These are phyloP conservation scores for Pythium monospermum DNA, from an alignment of 352 stramenopile species.

Conservation along the genomic window DNA sequence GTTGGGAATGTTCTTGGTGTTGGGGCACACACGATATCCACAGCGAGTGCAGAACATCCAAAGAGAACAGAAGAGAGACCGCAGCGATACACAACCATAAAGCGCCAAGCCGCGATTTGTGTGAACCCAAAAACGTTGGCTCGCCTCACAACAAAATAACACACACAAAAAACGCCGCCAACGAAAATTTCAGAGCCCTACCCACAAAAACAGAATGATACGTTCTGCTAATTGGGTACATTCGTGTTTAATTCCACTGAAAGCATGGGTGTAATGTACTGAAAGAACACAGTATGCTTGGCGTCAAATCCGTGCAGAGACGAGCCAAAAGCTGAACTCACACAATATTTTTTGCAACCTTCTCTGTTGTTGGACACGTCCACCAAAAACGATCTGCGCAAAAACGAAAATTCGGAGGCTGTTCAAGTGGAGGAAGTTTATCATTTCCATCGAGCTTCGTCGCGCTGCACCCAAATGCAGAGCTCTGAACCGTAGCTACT, in stretches of 20 bases:
- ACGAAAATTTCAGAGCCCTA: slow-evolving; percentile 78
- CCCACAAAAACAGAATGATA: slow-evolving; percentile 14
- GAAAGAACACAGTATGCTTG: slow-evolving; percentile 9
- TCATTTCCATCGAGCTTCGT: too few relatives aligned
- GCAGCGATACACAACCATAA: not conserved
- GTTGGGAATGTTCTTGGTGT: not conserved
- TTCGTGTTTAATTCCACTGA: not conserved
- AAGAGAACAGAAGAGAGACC: slow-evolving; percentile 5
- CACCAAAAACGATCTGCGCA: not conserved
- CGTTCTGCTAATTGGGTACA: slow-evolving; percentile 5
- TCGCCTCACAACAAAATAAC: slow-evolving; percentile 4
- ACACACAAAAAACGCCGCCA: slow-evolving; percentile 17
- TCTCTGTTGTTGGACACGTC: not conserved
- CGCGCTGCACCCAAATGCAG: too few relatives aligned
- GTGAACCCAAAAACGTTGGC: not conserved
- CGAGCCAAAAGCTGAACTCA: slow-evolving; percentile 21
- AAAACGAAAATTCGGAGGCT: too few relatives aligned
- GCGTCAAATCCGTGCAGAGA: slow-evolving; percentile 23
- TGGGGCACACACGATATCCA: not conserved
- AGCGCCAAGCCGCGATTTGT: too few relatives aligned
- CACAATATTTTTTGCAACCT: not conserved
- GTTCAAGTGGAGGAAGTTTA: too few relatives aligned
- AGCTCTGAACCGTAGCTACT: too few relatives aligned
- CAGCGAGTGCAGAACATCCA: not conserved
- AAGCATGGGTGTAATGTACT: not conserved